Percentiles rank a stretch among this genome's conserved stretches.
Evolutionary conservation across 148 eudicot species (phyloP).

Genomic region (Gaultheria prostrata): DNA sequence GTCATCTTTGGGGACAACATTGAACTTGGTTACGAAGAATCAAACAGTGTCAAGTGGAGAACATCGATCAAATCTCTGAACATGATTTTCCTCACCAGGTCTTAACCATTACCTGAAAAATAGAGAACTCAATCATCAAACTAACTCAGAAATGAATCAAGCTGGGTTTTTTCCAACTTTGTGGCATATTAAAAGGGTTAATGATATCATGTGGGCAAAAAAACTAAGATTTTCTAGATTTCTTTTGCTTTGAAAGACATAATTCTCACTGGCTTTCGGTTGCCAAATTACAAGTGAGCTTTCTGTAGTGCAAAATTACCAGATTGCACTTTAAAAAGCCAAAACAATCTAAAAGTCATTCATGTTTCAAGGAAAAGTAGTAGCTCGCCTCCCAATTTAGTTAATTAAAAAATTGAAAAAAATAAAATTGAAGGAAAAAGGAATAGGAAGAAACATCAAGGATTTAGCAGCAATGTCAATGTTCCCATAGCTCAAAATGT

Average conservation of each 20-base stretch:
- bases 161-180: not conserved
- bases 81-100: constrained; percentile 82
- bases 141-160: not conserved
- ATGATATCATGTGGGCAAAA: not conserved
- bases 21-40: constrained; percentile 87
- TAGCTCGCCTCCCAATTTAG: too few species aligned
- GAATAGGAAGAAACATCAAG: not conserved
- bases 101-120: constrained; percentile 69
- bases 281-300: too few species aligned
- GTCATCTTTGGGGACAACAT: constrained; percentile 59
- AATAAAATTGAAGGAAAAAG: not conserved
- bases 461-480: not conserved
- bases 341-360: too few species aligned
- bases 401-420: too few species aligned
- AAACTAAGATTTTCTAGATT: too few species aligned
- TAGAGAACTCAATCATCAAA: not conserved
- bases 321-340: too few species aligned
- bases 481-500: not conserved
- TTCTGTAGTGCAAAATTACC: too few species aligned
- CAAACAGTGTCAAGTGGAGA: constrained; percentile 77
- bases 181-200: too few species aligned
- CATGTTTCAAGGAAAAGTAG: too few species aligned
- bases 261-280: too few species aligned
- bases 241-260: too few species aligned
- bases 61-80: constrained; percentile 89